Base-by-base conservation (phyloP, 352 stramenopile species). In the Peronospora tabacina region DNA sequence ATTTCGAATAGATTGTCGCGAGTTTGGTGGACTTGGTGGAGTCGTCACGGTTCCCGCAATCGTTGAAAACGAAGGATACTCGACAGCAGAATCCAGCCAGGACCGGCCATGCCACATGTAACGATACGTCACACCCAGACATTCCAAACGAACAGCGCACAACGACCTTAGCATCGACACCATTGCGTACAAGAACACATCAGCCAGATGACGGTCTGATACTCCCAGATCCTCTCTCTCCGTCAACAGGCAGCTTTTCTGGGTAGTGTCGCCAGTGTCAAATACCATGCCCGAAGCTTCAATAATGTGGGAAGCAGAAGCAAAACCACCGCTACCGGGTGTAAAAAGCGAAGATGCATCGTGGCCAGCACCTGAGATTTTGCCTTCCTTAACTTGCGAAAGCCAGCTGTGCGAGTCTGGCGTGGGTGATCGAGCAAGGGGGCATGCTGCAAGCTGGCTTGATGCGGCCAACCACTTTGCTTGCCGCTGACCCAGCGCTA, bases 341-440 rank as follows among this genome's bases (percentile, higher is more conserved):
- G 55, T 44, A 51, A 66, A 66, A 0, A 62, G 28, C 10, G 46
- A 52, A 35, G 56, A 75, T 10, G 67, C 61, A 56, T 89, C 77
- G 11, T 82, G 49, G 0, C 80, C 80, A 19, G 75, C 75, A 20
- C 80, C 77, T 1, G 80, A 89, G 3, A 90, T 81, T 58, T 89
- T 89, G 1, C 80, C 80, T 56, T 89, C 75, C 34, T 72, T 75
- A 0, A 90, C 69, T 55, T 90, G 80, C 1, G 65, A 63, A 2
- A 87, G 63, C 80, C 80, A 90, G 33, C 80, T 90, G 39, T 87
- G 78, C 2, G 81, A 60, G 36, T 90, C 80, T 1, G 68, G 60
- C 0, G 72, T 84, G 1, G 75, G 59, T 6, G 68, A 37, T 15
- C 65, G 67, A 20, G 60, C 61, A 38, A 87, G 55, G 6, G 80